A percentile compares a stretch with the other conserved stretches of the same genome.
These are phyloP conservation scores for Arabidopsis hybrid DNA, from an alignment of 441 rosid species.

Conservation along the genomic window DNA sequence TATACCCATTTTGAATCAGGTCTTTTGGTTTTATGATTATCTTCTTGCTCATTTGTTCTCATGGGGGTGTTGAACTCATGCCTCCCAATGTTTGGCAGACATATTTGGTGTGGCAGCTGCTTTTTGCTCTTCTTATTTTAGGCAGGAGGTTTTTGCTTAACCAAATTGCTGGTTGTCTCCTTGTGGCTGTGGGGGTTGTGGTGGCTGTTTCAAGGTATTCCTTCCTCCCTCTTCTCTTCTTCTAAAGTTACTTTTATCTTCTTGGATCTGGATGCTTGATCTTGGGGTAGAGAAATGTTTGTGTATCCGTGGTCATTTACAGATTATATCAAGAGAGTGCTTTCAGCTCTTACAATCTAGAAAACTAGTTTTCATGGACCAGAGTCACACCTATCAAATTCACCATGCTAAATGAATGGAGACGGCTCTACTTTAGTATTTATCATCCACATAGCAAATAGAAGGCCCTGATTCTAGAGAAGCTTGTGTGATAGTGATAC, in stretches of 20 bases:
- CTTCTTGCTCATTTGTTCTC: no score
- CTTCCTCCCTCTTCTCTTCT: neutral
- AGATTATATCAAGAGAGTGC: neutral
- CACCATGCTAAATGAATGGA: neutral
- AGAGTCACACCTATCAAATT: conserved; percentile 7
- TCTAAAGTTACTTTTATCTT: conserved; percentile 20
- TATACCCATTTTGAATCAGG: conserved; percentile 86
- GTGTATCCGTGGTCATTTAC: neutral
- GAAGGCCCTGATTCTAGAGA: conserved; percentile 8
- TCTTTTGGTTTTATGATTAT: conserved; percentile 32
- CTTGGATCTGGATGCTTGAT: conserved; percentile 6
- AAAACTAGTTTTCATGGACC: neutral
- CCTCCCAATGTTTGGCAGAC: conserved; percentile 55
- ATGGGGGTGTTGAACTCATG: neutral
- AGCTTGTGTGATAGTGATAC: neutral
- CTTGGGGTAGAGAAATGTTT: neutral
- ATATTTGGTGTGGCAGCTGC: conserved; percentile 87
- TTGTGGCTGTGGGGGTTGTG: conserved; percentile 82
- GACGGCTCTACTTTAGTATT: neutral
- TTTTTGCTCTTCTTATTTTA: conserved; percentile 66
- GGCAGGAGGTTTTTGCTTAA: conserved; percentile 66
- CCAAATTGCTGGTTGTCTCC: conserved; percentile 77
- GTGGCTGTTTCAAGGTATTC: conserved; percentile 80
- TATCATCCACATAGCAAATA: conserved; percentile 9
- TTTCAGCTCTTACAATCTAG: neutral